These are phyloP conservation scores for Pleurotus citrinopileatus DNA, from an alignment of 768 basidiomycete genomes.

Conservation along the genomic window DNA sequence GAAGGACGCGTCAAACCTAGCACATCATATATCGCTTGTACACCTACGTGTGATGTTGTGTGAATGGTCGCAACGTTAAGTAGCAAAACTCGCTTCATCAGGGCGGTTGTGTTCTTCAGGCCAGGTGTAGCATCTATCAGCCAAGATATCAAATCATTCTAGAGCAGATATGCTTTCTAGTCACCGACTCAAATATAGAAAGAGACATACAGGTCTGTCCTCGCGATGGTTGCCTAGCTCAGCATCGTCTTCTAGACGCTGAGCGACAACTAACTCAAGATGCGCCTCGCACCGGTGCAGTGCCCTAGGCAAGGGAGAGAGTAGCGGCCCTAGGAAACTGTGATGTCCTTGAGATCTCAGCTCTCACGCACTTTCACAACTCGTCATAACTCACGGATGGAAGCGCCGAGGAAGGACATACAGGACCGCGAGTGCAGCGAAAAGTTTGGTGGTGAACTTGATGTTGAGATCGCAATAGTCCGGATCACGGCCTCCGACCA, in stretches of 20 bases:
- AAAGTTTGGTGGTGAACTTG: conserved; percentile 27
- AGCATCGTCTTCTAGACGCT: conserved; percentile 2
- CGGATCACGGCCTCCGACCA: conserved; percentile 20
- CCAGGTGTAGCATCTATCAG: conserved; percentile 19
- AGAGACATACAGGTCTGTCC: conserved; percentile 11
- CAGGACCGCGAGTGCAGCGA: conserved; percentile 22
- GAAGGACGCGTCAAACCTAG: too few species aligned
- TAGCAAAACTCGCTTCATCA: conserved; percentile 26
- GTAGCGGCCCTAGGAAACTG: conserved; percentile 9
- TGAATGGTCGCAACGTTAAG: conserved; percentile 42
- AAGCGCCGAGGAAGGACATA: conserved; percentile 29
- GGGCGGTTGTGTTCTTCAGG: conserved; percentile 19
- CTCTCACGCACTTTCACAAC: not conserved
- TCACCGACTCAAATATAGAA: not conserved
- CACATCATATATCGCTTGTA: not conserved
- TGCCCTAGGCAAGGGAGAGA: conserved; percentile 10
- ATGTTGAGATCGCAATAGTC: conserved; percentile 27
- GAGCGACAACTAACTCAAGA: conserved; percentile 11
- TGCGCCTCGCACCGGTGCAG: conserved; percentile 4
- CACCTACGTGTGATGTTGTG: conserved; percentile 35
- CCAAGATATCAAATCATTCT: conserved; percentile 19
- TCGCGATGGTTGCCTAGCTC: conserved; percentile 9
- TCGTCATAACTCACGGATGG: conserved; percentile 25
- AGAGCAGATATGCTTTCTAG: not conserved
- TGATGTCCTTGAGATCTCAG: not conserved